Percentiles rank a stretch among this genome's conserved stretches.
Evolutionary conservation across 1,139 yeast species (phyloP).

Genomic region (Magnusiomyces sp.): DNA sequence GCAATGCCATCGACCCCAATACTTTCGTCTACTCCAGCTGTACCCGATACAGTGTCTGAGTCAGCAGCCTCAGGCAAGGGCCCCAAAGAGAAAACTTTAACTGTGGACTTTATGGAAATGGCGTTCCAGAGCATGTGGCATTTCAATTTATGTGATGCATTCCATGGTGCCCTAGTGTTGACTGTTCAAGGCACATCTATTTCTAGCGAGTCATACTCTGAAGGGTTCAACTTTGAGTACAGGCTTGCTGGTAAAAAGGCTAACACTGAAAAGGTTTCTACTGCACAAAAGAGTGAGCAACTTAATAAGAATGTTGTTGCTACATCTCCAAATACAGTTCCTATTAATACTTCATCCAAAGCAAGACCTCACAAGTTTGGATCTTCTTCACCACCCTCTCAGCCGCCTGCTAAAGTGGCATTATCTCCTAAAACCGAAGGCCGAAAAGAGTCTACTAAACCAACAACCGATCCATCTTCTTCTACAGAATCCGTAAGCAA

Average conservation of each 20-base stretch:
- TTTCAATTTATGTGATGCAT: conserved; percentile 60
- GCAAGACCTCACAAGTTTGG: not conserved
- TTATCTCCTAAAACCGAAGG: not conserved
- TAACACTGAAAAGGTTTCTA: not conserved
- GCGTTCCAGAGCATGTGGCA: conserved; percentile 74
- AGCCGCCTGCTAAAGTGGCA: not conserved
- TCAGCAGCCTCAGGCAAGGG: conserved; percentile 24
- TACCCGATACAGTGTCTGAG: conserved; percentile 38
- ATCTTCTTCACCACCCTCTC: not conserved
- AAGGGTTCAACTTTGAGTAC: conserved; percentile 46
- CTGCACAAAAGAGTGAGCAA: not conserved
- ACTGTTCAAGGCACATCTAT: conserved; percentile 37
- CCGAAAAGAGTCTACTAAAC: not conserved
- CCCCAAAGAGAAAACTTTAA: conserved; percentile 14
- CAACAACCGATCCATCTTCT: conserved; percentile 6
- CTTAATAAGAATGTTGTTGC: not conserved
- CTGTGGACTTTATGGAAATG: conserved; percentile 38
- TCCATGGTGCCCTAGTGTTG: conserved; percentile 38
- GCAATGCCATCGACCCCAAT: conserved; percentile 56
- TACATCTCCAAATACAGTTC: not conserved
- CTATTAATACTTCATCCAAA: not conserved
- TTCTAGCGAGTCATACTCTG: conserved; percentile 36
- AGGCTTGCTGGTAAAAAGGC: conserved; percentile 20
- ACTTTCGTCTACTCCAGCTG: conserved; percentile 41
- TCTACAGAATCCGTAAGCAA: conserved; percentile 9